Conservation (phyloP, 1,284 basidiomycete species). For the Moesziomyces sp. region DNA sequence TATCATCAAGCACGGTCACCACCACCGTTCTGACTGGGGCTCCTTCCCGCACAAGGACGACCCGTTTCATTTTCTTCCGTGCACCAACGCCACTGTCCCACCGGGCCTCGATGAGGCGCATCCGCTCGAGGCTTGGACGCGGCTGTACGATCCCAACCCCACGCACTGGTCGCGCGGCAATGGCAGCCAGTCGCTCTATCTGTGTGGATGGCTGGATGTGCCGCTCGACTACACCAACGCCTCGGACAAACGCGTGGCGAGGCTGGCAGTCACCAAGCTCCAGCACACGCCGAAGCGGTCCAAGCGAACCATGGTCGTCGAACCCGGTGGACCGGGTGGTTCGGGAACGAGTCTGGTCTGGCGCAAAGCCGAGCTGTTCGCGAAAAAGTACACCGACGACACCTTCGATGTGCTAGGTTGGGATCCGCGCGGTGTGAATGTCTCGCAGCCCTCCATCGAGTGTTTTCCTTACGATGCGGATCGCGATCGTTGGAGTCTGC, state of each 20-base stretch:
- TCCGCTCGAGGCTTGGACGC: constrained; percentile 9
- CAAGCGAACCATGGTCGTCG: constrained; percentile 27
- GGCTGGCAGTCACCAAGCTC: constrained; percentile 28
- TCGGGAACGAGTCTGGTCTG: constrained; percentile 30
- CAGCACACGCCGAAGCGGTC: constrained; percentile 18
- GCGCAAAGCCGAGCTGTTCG: constrained; percentile 10
- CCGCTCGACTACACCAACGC: constrained; percentile 48
- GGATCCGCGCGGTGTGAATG: constrained; percentile 46
- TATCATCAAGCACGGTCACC: constrained; percentile 7
- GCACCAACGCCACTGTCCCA: constrained; percentile 24
- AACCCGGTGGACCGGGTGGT: constrained; percentile 49
- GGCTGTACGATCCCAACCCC: constrained; percentile 16
- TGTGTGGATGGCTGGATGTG: constrained; percentile 46
- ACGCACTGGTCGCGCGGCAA: constrained; percentile 23
- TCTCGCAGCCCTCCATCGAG: constrained; percentile 24
- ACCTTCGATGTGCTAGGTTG: constrained; percentile 41
- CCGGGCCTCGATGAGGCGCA: constrained; percentile 15
- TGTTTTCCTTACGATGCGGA: constrained; percentile 45
- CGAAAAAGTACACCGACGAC: constrained; percentile 17
- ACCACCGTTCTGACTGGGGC: constrained; percentile 9
- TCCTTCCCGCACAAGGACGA: constrained; percentile 13
- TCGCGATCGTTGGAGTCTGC: constrained; percentile 37
- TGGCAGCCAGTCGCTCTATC: constrained; percentile 13
- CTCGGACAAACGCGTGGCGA: constrained; percentile 21
- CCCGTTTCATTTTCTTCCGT: constrained; percentile 37